Evolutionary conservation across 1,284 basidiomycete species (phyloP), one percentile per base, ranked within the genome.

Genomic region (Malassezia brasiliensis): DNA sequence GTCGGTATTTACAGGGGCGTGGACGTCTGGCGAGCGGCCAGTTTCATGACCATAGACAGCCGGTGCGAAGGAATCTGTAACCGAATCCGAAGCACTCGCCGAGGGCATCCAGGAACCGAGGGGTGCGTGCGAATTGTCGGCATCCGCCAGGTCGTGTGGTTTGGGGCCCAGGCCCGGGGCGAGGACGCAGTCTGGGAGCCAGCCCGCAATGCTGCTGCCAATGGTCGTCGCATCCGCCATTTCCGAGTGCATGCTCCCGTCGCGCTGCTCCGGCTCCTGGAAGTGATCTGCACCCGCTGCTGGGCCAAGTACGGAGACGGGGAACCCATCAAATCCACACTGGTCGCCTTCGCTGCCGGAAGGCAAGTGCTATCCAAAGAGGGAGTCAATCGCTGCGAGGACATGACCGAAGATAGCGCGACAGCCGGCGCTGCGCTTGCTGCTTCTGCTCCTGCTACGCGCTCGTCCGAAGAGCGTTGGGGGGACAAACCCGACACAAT

Each of bases 261-360:
- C 37, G 41, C 44, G 25, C 53, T 57, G 51, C 51, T 60, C 56
- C 51, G 38, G 32, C 32, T 59, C 56, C 36, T 59, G 57, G 47
- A 53, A 37, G 36, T 49, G 53, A 50, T 54, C 54, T 55, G 61
- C 66, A 66, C 67, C 67, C 67, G 63, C 67, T 69, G 67, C 67
- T 56, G 67, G 67, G 67, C 64, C 62, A 60, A 53, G 61, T 60
- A 53, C 60, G 55, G 57, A 37, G 61, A 54, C 54, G 9, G 12
- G 53, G 38, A 41, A 59, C 53, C 56, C 57, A 56, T 55, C 59
- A 55, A 52, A 48, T 56, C 51, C 60, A 50, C 53, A 57, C 63
- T 61, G 64, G 63, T 68, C 66, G 63, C 67, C 69, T 72, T 64
- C 69, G 61, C 69, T 72, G 69, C 69, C 60, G 69, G 69, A 64